Evolutionary conservation across 192 early-diverging fungal species (phyloP).

Genomic region (Umbelopsis isabellina): DNA sequence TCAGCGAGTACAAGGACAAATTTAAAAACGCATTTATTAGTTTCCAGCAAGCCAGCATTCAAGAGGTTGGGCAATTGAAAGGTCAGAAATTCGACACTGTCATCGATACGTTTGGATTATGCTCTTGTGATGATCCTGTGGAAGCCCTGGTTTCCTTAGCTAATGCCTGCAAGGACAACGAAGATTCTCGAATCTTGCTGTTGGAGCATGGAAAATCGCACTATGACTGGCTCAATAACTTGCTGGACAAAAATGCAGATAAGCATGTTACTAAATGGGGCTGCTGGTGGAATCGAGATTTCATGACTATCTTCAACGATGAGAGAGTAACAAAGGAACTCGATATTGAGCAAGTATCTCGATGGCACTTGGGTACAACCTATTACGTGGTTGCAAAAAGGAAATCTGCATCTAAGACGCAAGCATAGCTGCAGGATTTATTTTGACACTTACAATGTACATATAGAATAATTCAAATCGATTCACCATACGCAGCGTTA

Average conservation of each 20-base stretch:
- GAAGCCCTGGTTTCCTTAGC: constrained; percentile 50
- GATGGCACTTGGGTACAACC: constrained; percentile 73
- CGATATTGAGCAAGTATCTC: constrained; percentile 47
- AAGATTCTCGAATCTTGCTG: constrained; percentile 53
- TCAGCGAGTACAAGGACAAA: constrained; percentile 30
- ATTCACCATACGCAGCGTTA: no score
- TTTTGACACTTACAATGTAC: no score
- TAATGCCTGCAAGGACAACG: constrained; percentile 44
- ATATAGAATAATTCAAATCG: no score
- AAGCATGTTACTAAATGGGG: constrained; percentile 66
- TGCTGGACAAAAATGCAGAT: constrained; percentile 60
- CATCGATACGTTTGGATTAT: constrained; percentile 70
- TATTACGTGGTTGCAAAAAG: constrained; percentile 51
- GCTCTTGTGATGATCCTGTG: constrained; percentile 60
- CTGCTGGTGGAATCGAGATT: constrained; percentile 75
- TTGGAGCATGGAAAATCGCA: constrained; percentile 67
- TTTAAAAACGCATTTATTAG: constrained; percentile 22
- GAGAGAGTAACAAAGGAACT: constrained; percentile 49
- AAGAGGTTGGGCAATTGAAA: constrained; percentile 30
- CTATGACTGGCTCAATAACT: constrained; percentile 56
- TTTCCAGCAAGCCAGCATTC: constrained; percentile 44
- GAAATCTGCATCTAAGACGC: neutral
- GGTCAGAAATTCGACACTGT: constrained; percentile 58
- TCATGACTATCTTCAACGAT: constrained; percentile 54
- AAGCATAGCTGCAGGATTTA: no score